phyloP scores from a whole-genome alignment of 495 filamentous ascomycete species.

The Letharia columbiana region DNA sequence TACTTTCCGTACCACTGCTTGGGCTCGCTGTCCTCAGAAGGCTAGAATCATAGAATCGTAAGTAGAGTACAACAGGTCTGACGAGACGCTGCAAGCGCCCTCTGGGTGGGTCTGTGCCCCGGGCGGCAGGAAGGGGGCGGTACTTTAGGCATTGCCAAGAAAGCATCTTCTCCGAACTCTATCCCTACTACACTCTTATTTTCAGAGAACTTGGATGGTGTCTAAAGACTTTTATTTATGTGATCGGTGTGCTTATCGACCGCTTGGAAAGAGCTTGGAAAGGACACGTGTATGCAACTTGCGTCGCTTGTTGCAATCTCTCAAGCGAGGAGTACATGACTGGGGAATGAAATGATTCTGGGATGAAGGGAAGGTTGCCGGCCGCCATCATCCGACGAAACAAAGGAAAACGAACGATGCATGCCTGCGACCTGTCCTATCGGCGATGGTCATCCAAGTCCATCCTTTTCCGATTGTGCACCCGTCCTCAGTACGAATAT shows the following conservation, averaged over 20 bases:
- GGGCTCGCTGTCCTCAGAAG: neutral
- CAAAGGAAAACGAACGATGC: no score
- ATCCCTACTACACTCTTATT: slow-evolving; percentile 3
- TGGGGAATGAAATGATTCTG: no score
- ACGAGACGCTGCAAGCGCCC: slow-evolving; percentile 3
- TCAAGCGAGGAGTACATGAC: no score
- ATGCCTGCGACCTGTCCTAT: no score
- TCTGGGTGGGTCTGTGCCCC: neutral
- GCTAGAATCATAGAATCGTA: neutral
- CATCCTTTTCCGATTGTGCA: no score
- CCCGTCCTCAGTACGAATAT: no score
- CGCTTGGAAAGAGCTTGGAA: neutral
- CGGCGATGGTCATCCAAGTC: no score
- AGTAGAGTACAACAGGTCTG: neutral
- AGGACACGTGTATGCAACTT: neutral
- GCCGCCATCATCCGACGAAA: no score
- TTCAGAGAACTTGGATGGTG: neutral
- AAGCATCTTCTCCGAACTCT: slow-evolving; percentile 9
- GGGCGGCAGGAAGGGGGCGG: neutral
- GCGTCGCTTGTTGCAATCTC: no score
- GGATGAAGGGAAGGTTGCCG: no score
- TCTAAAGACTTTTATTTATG: neutral
- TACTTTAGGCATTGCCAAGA: slow-evolving; percentile 8
- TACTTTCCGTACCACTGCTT: neutral
- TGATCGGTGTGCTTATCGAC: neutral